Conservation (phyloP, 106 monocot species). For the Dactylorhiza incarnata region DNA sequence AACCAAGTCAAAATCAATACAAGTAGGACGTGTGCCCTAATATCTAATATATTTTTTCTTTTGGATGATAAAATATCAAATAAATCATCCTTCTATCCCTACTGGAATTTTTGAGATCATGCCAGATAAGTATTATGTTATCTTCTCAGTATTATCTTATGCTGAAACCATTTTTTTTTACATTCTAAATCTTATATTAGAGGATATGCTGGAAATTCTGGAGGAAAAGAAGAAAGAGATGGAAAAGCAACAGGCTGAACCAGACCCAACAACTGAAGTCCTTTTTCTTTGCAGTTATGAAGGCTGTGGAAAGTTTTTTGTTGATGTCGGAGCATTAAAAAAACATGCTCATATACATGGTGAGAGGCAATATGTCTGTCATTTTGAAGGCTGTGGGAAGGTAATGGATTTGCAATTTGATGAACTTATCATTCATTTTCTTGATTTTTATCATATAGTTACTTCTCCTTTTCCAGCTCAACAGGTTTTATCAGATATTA, state of each 20-base stretch:
- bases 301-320: conserved; percentile 69
- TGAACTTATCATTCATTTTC: not conserved
- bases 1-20: too few species aligned
- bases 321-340: conserved; percentile 53
- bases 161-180: too few species aligned
- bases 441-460: too few species aligned
- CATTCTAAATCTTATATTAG: conserved; percentile 15
- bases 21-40: too few species aligned
- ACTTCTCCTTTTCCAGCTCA: too few species aligned
- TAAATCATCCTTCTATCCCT: too few species aligned
- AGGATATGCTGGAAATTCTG: conserved; percentile 41
- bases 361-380: conserved; percentile 57
- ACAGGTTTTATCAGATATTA: too few species aligned
- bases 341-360: conserved; percentile 71
- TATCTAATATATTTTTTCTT: too few species aligned
- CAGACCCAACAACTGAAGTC: conserved; percentile 65
- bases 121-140: too few species aligned
- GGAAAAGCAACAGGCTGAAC: conserved; percentile 36
- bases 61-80: too few species aligned
- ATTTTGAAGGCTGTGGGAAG: conserved; percentile 67
- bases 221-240: conserved; percentile 32
- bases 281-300: conserved; percentile 84
- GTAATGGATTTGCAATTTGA: conserved; percentile 14
- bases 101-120: too few species aligned
- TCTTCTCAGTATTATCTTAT: too few species aligned